Evolutionary conservation across 192 early-diverging fungal genomes (phyloP), one percentile per base, ranked within the genome.

Genomic region (Thoreauomyces humboldtii): DNA sequence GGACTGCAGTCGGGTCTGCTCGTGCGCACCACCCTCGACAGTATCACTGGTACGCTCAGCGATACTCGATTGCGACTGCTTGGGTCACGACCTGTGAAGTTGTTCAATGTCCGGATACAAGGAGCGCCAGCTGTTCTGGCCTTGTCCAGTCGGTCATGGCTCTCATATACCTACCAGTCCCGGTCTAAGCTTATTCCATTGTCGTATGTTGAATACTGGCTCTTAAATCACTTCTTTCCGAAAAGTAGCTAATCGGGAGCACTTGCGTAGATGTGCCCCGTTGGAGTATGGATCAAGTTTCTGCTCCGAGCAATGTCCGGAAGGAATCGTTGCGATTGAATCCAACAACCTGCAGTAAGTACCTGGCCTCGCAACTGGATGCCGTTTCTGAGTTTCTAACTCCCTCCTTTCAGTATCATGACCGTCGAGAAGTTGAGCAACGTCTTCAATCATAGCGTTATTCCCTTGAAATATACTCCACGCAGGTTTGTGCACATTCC

Each of bases 1-100:
- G 97, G 97, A 46, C 78, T 98, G 58, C 80, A 78, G 36, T 94
- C 93, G 72, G 97, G 97, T 53, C 78, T 97, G 28, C 73, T 97
- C 35, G 72, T 96, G 48, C 90, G 95, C 7, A 91, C 93, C 0
- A 78, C 84, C 0, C 73, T 99, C 33, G 97, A 98, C 65, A 85
- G 70, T 7, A 78, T 87, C 37, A 89, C 92, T 0, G 95, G 94
- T 11, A 81, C 84, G 45, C 72, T 99, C 25, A 87, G 84, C 12
- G 92, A 93, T 42, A 81, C 91, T 14, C 84, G 95, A 4, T 82
- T 86, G 52, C 81, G 93, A 21, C 91, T 98, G 51, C 71, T 98
- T 29, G 97, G 95, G 7, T 77, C 93, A 11, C 79, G 83, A n/a
- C 73, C 89, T 0, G 91, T 95, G 35, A 91, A 87, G 56, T 78